These are phyloP conservation scores for Cytospora schulzeri DNA, from an alignment of 2,329 filamentous ascomycete species.

Conservation along the genomic window DNA sequence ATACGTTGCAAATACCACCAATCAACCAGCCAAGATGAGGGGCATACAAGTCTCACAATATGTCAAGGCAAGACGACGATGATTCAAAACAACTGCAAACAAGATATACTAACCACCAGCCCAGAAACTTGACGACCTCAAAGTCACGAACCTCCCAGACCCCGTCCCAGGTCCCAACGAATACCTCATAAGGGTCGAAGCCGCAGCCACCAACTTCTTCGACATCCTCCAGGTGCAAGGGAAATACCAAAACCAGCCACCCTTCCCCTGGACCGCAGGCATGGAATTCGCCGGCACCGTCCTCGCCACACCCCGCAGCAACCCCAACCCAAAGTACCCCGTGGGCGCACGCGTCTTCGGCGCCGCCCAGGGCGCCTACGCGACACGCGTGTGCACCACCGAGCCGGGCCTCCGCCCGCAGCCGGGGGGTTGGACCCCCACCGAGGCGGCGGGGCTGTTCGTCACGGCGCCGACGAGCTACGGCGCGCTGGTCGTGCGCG, in stretches of 20 bases:
- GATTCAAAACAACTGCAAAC: neutral
- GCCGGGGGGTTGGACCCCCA: conserved; percentile 79
- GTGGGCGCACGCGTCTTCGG: conserved; percentile 86
- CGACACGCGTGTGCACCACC: conserved; percentile 68
- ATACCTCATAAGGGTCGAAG: conserved; percentile 86
- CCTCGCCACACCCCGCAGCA: conserved; percentile 61
- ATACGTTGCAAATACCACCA: neutral
- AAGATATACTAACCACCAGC: neutral
- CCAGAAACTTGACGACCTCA: conserved; percentile 78
- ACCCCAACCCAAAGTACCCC: conserved; percentile 61
- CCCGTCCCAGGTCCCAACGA: conserved; percentile 71
- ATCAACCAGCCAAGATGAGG: conserved; percentile 33
- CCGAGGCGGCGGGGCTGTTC: conserved; percentile 85
- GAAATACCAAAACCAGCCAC: conserved; percentile 91
- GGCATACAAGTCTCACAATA: conserved; percentile 40
- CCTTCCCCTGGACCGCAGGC: conserved; percentile 85
- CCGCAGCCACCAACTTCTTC: conserved; percentile 93
- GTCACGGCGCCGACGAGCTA: conserved; percentile 92
- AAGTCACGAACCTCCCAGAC: conserved; percentile 72
- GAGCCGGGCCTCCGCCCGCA: conserved; percentile 73
- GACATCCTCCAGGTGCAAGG: conserved; percentile 93
- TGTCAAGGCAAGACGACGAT: conserved; percentile 36
- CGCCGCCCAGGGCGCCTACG: conserved; percentile 82
- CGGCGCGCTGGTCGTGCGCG: conserved; percentile 76
- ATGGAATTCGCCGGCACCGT: conserved; percentile 84